A percentile compares a stretch with the other conserved stretches of the same genome.
Evolutionary conservation across 495 filamentous ascomycete genomes (phyloP).

Genomic region (Tuber melanosporum): DNA sequence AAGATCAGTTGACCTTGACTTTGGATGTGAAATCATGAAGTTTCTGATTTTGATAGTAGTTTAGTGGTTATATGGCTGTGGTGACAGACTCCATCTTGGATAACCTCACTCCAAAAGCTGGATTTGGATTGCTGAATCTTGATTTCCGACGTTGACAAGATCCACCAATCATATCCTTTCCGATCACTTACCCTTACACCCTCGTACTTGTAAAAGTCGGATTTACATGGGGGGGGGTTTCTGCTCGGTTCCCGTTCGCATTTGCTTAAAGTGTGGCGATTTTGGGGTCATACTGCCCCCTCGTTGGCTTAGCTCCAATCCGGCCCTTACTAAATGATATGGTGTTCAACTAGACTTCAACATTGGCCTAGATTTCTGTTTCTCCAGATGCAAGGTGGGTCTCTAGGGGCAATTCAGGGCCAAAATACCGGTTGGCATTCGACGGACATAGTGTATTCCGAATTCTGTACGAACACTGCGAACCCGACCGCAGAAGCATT

Average conservation of each 20-base stretch:
- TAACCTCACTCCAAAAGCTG: too few species aligned
- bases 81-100: too few species aligned
- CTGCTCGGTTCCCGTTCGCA: not conserved
- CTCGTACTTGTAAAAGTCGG: not conserved
- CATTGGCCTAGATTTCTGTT: not conserved
- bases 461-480: constrained; percentile 22
- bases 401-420: constrained; percentile 7
- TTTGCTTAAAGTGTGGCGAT: not conserved
- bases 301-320: constrained; percentile 21
- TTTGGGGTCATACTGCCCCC: constrained; percentile 23
- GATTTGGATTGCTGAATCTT: too few species aligned
- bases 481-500: constrained; percentile 13
- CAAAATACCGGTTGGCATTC: constrained; percentile 26
- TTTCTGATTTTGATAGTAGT: too few species aligned
- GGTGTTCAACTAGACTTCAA: not conserved
- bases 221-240: not conserved
- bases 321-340: not conserved
- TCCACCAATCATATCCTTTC: too few species aligned
- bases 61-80: too few species aligned
- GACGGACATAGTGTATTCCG: constrained; percentile 13
- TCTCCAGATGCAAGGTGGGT: not conserved
- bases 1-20: too few species aligned
- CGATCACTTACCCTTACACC: too few species aligned
- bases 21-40: too few species aligned
- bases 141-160: too few species aligned